phyloP scores from a whole-genome alignment of 192 early-diverging fungal species.

The Coemansia sp. region DNA sequence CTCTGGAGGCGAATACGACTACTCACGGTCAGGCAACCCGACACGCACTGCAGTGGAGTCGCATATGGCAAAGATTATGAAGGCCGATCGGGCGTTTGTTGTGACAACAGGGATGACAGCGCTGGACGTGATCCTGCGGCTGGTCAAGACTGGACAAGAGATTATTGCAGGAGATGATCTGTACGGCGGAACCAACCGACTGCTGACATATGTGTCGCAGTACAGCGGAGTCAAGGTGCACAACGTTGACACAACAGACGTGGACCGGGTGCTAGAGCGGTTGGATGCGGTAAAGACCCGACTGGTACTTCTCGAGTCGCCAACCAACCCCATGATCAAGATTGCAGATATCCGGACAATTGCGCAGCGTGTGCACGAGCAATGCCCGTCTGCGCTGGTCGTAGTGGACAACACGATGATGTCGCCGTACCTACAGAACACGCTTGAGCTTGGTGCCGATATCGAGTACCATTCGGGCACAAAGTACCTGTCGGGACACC shows the following conservation, averaged over 20 bases:
- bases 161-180: constrained; percentile 95
- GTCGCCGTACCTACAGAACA: constrained; percentile 90
- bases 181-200: constrained; percentile 95
- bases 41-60: constrained; percentile 91
- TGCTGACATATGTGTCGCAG: constrained; percentile 80
- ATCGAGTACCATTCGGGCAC: constrained; percentile 96
- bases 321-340: constrained; percentile 96
- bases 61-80: constrained; percentile 95
- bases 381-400: constrained; percentile 76
- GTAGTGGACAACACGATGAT: constrained; percentile 99
- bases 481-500: constrained; percentile 96
- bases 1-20: constrained; percentile 87
- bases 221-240: constrained; percentile 81
- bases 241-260: constrained; percentile 86
- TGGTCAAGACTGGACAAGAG: constrained; percentile 85
- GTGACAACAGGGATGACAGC: constrained; percentile 93
- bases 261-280: constrained; percentile 60
- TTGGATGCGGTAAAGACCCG: constrained; percentile 75
- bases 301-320: constrained; percentile 89
- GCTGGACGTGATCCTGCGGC: constrained; percentile 85
- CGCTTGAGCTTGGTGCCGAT: constrained; percentile 88
- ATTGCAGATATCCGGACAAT: constrained; percentile 87
- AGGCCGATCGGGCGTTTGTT: constrained; percentile 79
- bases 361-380: constrained; percentile 66
- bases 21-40: constrained; percentile 94